Conservation (phyloP, 352 stramenopile species). For the Thraustotheca clavata region DNA sequence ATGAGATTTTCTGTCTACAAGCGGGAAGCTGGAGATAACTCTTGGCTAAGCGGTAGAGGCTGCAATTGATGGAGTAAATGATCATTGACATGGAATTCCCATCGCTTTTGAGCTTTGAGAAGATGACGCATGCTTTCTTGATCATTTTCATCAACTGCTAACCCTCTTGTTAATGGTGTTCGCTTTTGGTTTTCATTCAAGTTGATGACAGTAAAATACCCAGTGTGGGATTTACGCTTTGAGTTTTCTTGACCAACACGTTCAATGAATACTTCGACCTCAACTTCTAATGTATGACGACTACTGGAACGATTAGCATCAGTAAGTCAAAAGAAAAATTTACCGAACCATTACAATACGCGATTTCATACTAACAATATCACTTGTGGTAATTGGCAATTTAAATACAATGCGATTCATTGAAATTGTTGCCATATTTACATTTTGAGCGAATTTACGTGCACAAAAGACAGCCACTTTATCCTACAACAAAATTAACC, state of each 20-base stretch:
- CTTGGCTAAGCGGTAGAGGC: slow-evolving; percentile 15
- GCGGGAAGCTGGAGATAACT: neutral
- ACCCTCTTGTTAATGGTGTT: slow-evolving; percentile 1
- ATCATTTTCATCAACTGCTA: slow-evolving; percentile 19
- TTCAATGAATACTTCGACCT: slow-evolving; percentile 24
- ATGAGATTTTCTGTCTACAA: too few relatives aligned
- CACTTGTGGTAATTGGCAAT: slow-evolving; percentile 37
- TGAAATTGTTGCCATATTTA: slow-evolving; percentile 51
- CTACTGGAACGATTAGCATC: neutral
- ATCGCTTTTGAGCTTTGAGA: slow-evolving; percentile 23
- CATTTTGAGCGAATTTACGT: slow-evolving; percentile 77
- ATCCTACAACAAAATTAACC: slow-evolving; percentile 24
- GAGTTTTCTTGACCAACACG: neutral
- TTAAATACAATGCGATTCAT: slow-evolving; percentile 69
- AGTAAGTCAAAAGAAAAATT: neutral
- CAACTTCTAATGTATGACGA: slow-evolving; percentile 17
- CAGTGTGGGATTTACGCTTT: slow-evolving; percentile 23
- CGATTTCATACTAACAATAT: slow-evolving; percentile 73
- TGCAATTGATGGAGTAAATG: slow-evolving; percentile 14
- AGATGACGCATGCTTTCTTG: slow-evolving; percentile 20
- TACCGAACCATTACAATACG: slow-evolving; percentile 30
- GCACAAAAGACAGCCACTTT: slow-evolving; percentile 42
- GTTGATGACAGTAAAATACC: slow-evolving; percentile 24
- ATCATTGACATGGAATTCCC: slow-evolving; percentile 20
- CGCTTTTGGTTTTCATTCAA: neutral